Evolutionary conservation across 495 filamentous ascomycete species (phyloP), one percentile per base, ranked within the genome.

Genomic region (Tuber aestivum): DNA sequence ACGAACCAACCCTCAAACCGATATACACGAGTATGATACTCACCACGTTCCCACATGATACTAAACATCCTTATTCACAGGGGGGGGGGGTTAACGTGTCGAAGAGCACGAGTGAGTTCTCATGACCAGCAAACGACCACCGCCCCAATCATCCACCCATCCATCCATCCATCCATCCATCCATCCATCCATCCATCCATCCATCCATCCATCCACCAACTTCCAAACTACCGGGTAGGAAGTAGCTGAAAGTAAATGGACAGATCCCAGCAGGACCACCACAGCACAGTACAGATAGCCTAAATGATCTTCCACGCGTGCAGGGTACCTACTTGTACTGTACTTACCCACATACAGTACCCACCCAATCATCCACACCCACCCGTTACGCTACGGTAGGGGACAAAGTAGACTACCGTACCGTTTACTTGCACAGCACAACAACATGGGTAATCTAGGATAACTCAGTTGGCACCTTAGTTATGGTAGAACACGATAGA

Each of bases 281-380:
- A n/a, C n/a, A n/a, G n/a, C n/a, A n/a, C n/a, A n/a, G n/a, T 48
- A 18, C 20, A 7, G 44, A 6, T 48, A 45, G 44, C 5, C 44
- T 48, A 21, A 48, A 48, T 18, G 44, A 48, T 48, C 18, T 48
- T 20, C 18, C 0, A 18, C 7, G 44, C 7, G 18, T 48, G 20
- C 44, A 21, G 42, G 44, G 7, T 48, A 48, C 44, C 44, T 73
- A 81, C 71, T 7, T 40, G 38, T 56, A 7, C 41, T 73, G 48
- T 37, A n/a, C 61, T 38, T 14, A 70, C 38, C 10, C 41, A 14
- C 73, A 45, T 56, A 7, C 41, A 70, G 48, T 37, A n/a, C 61
- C 44, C 21, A 70, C 38, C 10, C 41, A 14, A 21, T 73, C 41
- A 69, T 41, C 75, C 20, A n/a, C n/a, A n/a, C n/a, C n/a, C n/a